phyloP scores from a whole-genome alignment of 2,329 filamentous ascomycete species.

The Purpureocillium takamizusanense region DNA sequence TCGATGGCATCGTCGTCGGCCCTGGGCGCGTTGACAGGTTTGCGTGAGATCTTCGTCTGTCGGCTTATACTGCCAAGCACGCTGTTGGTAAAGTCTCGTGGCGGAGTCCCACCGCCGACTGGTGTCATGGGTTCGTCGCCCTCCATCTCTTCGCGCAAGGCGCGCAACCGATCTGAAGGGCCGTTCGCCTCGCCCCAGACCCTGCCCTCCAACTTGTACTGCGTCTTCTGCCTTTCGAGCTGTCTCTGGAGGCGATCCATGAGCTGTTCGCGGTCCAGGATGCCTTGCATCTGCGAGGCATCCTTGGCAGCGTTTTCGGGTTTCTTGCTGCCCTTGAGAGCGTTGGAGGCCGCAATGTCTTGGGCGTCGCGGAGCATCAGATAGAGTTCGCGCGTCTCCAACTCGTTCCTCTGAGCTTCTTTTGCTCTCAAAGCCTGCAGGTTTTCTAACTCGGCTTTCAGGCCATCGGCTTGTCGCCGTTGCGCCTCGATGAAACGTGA shows the following conservation, averaged over 20 bases:
- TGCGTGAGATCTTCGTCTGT: slow-evolving; percentile 45
- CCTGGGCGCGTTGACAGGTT: slow-evolving; percentile 33
- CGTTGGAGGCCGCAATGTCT: slow-evolving; percentile 85
- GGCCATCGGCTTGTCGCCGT: slow-evolving; percentile 70
- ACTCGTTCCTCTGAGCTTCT: slow-evolving; percentile 87
- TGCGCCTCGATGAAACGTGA: slow-evolving; percentile 84
- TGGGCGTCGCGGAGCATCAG: slow-evolving; percentile 97
- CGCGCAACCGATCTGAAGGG: slow-evolving; percentile 84
- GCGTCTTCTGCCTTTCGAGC: slow-evolving; percentile 92
- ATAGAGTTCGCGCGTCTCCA: slow-evolving; percentile 93
- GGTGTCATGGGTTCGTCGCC: slow-evolving; percentile 37
- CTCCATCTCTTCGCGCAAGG: slow-evolving; percentile 93
- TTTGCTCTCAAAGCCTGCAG: slow-evolving; percentile 78
- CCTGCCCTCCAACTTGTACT: slow-evolving; percentile 92
- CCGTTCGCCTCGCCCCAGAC: slow-evolving; percentile 76
- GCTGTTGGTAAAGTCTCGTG: slow-evolving; percentile 58
- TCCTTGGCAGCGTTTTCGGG: slow-evolving; percentile 50
- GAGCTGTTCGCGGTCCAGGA: slow-evolving; percentile 82
- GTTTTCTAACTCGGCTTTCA: slow-evolving; percentile 84
- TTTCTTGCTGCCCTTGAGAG: slow-evolving; percentile 46
- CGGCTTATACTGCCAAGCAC: slow-evolving; percentile 66
- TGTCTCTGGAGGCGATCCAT: slow-evolving; percentile 94
- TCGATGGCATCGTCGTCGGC: slow-evolving; percentile 35
- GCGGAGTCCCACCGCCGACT: slow-evolving; percentile 41
- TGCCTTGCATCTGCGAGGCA: slow-evolving; percentile 75